Base-by-base conservation (phyloP, 2,329 filamentous ascomycete genomes). In the Aspergillus floridensis region DNA sequence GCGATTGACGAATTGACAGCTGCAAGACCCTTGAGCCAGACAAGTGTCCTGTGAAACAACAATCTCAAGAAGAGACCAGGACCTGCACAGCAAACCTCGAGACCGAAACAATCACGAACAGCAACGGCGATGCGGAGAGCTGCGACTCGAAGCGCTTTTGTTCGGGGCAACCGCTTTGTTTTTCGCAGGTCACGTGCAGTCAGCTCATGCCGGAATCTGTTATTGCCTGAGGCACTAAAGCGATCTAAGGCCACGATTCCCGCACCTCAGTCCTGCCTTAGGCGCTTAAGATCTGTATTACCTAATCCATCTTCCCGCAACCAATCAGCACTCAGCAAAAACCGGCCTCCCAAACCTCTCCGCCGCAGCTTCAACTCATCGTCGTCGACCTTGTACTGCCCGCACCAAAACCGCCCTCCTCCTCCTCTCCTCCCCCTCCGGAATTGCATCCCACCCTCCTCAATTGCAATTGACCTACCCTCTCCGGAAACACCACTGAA, bases 301-400 rank as follows among this genome's bases (percentile, higher is more conserved):
- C 62, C 53, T 71, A 67, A 70, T 38, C 63, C 38, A 0, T 26
- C 11, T 12, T 0, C 8, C 16, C 19, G n/a, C 57, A 61, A 53
- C 74, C 74, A 76, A 77, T 76, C 72, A 76, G 55, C 63, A 46
- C 29, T 48, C 19, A 44, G 68, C 65, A 73, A 72, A 69, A 70
- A 67, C 71, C 66, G 69, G 72, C 68, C 64, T 68, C 66, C 70
- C 53, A 55, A 55, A 55, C 53, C 47, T 44, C 38, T 44, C 38
- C 38, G 38, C 38, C 53, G 41, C 53, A 32, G 52, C 47, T 57
- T 57, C 69, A 70, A 65, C 61, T 66, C 66, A 68, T 68, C 66
- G 61, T 67, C 67, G 61, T 67, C 67, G 63, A 66, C 62, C 65
- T 66, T 66, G 64, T 64, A 66, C 65, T 64, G 65, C 64, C 63